Base-by-base conservation (phyloP, 441 rosid genomes). In the California macrophylla region DNA sequence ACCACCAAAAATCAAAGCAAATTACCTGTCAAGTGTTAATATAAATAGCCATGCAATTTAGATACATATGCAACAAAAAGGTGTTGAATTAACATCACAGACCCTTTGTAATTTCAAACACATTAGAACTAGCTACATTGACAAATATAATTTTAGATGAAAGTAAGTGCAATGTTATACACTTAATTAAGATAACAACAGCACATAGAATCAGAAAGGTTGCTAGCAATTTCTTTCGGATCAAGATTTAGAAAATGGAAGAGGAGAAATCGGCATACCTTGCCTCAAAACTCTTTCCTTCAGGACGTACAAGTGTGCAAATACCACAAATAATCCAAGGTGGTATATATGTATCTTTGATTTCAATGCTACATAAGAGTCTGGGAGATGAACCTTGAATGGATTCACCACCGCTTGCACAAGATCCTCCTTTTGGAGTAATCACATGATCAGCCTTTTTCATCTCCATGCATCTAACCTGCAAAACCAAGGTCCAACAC, bases 311-410 rank as follows among this genome's bases (percentile, higher is more conserved):
- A 64, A 80, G 70, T 12, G 88, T 76, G 78, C 97, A 89, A 47
- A 95, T 29, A 56, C 84, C 85, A 80, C 86, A 82, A 66, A 92
- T 68, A 56, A 88, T 89, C 99, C 99, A 95, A 2, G 96, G 89
- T 0, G 98, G 97, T 75, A 95, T 74, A 79, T 72, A 86, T 32
- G 83, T 76, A 72, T 81, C 92, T 73, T 79, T 85, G 63, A 91
- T 77, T 84, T 95, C 97, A 65, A 92, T 74, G 68, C 85, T 83
- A 74, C 76, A 83, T 78, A 82, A 66, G 74, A 76, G 79, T 71
- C 71, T 72, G 47, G 73, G 30, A 50, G 79, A 71, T 67, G 80
- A 76, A 60, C 10, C 40, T 69, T 68, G 76, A 3, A 29, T 7
- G 20, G 70, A 56, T 72, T 77, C 79, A n/a, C 74, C 72, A 66